Evolutionary conservation across 2,329 filamentous ascomycete species (phyloP), one percentile per base, ranked within the genome.

Genomic region (Passalora sequoiae): DNA sequence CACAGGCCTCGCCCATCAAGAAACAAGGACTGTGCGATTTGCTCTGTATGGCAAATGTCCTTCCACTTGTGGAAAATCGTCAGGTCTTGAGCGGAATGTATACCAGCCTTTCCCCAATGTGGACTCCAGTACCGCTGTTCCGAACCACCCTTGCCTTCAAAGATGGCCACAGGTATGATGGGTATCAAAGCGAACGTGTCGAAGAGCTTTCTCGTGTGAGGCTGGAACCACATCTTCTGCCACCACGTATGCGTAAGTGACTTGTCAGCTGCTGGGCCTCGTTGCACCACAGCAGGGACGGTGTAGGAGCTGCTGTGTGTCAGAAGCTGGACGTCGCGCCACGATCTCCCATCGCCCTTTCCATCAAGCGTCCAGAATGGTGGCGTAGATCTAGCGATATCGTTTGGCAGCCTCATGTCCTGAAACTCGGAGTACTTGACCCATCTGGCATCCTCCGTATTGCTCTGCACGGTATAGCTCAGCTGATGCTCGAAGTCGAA

Each of bases 171-270:
- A 15, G 48, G 48, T 6, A 32, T 20, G 4, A 30, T 27, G 9
- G 29, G 35, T 3, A 28, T 45, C 5, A 40, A 24, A 10, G 36
- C 41, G 17, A 41, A 45, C 12, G 36, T 32, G 24, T 51, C 38
- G n/a, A 51, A 29, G 1, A 51, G 21, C n/a, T 40, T 16, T 7
- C 48, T 44, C 1, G 28, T 42, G n/a, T 51, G 39, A 1, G 48
- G 48, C 6, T 51, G 48, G 15, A 51, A 51, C 45, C 45, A 51
- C 27, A 51, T 32, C 15, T 44, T 27, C 35, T 38, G 24, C 24
- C 36, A 51, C 44, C 44, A 42, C 3, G 22, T 12, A n/a, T 15
- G 36, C 10, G 38, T 12, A 8, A 41, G 25, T 6, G 16, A 24
- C 2, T 24, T 13, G 7, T 19, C 38, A 7, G 35, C 27, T n/a